A percentile compares a stretch with the other conserved stretches of the same genome.
Conservation (phyloP, 176 grass and related monocot species). For the Aegilops tauschii region DNA sequence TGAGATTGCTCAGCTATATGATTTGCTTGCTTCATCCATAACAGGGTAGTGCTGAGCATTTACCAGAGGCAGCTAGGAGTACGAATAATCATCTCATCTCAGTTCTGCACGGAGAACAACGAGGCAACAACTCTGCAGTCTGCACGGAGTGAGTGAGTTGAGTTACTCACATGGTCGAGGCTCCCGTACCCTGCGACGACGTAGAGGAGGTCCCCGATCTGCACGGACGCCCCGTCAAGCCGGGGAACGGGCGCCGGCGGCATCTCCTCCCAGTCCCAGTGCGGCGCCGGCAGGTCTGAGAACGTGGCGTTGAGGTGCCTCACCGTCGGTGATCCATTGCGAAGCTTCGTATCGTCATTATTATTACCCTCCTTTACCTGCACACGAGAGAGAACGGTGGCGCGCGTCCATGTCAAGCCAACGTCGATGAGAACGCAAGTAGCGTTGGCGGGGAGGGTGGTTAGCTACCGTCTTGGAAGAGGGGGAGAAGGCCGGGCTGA, state of each 20-base stretch:
- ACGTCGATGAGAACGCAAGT: background rate
- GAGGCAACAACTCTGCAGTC: background rate
- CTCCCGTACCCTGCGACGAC: constrained; percentile 76
- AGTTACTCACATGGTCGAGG: constrained; percentile 68
- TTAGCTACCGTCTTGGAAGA: background rate
- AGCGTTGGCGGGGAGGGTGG: background rate
- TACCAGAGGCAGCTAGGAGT: background rate
- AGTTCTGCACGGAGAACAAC: background rate
- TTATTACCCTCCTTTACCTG: constrained; percentile 34
- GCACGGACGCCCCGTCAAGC: constrained; percentile 71
- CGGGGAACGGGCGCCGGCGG: constrained; percentile 68
- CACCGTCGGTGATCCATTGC: background rate
- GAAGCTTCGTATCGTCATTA: background rate
- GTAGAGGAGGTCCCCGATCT: constrained; percentile 68
- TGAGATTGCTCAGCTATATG: background rate
- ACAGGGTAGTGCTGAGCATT: background rate
- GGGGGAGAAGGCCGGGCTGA: background rate
- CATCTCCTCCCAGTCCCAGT: constrained; percentile 80
- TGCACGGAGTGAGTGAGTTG: background rate
- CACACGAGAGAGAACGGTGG: background rate
- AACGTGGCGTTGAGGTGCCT: constrained; percentile 62
- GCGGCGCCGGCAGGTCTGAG: constrained; percentile 60
- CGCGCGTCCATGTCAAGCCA: background rate
- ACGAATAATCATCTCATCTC: background rate
- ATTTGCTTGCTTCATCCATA: background rate